Base-by-base conservation (phyloP, 495 filamentous ascomycete species). In the Aspergillus baeticus region DNA sequence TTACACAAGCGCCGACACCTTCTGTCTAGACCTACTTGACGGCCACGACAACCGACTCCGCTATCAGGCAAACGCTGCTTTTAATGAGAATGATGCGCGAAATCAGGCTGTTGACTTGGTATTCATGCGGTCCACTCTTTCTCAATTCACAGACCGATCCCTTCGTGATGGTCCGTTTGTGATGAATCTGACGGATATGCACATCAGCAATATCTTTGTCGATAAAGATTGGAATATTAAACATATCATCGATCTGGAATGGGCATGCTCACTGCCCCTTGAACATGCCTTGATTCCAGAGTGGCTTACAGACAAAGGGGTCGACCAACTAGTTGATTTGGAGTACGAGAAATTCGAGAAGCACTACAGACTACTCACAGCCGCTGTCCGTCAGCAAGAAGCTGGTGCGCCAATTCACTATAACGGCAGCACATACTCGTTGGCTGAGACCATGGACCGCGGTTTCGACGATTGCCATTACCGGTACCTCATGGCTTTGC, bases 131-230 rank as follows among this genome's bases (percentile, higher is more conserved):
- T 46, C 55, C 10, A 35, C 74, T 2, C 52, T 61, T 2, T 60
- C 59, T 48, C 63, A 58, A 3, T 71, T 63, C 21, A 42, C 66
- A 14, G 14, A 29, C 13, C 54, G 47, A 11, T 56, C 68, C 14
- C 54, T 17, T 22, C 64, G 64, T 6, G 8, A 60, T 18, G 63
- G 65, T 3, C 69, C 65, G 17, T 72, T 66, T 44, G 10, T 66
- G 2, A 45, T 61, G 11, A 55, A 14, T 0, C 60, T 69, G 13
- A 67, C 64, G 2, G 65, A 70, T 47, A 58, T 70, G 2, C 57
- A 70, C 52, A 52, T 15, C 18, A 68, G 64, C 38, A 77, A 74
- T 34, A 67, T 75, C 18, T 66, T 74, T 23, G 69, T 75, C 45
- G 71, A 77, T 48, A 35, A 57, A 1, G 15, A 67, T 1, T 64